These are phyloP conservation scores for Thalia dealbata DNA, from an alignment of 176 grass and related monocot genomes.

Conservation along the genomic window DNA sequence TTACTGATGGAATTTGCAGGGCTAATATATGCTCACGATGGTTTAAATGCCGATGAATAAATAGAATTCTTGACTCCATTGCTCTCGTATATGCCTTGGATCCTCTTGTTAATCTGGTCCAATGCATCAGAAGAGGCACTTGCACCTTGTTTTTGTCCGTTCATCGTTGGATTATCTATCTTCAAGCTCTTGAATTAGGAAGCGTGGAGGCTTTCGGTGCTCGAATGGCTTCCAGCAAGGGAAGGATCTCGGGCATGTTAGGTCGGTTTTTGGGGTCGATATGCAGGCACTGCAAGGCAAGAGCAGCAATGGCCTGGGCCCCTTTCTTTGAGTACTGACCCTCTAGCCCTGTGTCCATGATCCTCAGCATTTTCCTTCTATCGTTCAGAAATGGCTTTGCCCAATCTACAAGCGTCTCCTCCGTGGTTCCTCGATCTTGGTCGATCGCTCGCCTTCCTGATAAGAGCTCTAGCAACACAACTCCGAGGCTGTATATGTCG, in stretches of 20 bases:
- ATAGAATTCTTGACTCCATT: background rate
- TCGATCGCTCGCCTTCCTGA: constrained; percentile 52
- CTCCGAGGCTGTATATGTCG: constrained; percentile 79
- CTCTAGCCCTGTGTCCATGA: constrained; percentile 82
- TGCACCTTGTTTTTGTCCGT: background rate
- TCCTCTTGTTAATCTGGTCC: background rate
- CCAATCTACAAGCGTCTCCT: constrained; percentile 71
- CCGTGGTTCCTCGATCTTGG: constrained; percentile 15
- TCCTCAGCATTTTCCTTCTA: constrained; percentile 37
- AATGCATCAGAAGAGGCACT: background rate
- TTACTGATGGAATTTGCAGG: background rate
- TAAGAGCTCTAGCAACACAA: constrained; percentile 64
- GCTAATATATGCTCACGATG: too few relatives aligned
- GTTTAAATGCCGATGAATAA: too few relatives aligned
- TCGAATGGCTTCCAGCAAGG: constrained; percentile 29
- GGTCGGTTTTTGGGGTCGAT: constrained; percentile 53
- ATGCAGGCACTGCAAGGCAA: constrained; percentile 50
- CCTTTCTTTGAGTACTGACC: constrained; percentile 81
- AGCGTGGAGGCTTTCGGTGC: constrained; percentile 21
- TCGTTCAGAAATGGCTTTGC: constrained; percentile 47
- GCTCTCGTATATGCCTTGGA: background rate
- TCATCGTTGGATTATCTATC: background rate
- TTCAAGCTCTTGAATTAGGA: background rate
- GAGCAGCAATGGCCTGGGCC: constrained; percentile 43
- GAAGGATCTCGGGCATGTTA: constrained; percentile 48